phyloP scores from a whole-genome alignment of 2,329 filamentous ascomycete genomes.

The Thelonectria discophora region DNA sequence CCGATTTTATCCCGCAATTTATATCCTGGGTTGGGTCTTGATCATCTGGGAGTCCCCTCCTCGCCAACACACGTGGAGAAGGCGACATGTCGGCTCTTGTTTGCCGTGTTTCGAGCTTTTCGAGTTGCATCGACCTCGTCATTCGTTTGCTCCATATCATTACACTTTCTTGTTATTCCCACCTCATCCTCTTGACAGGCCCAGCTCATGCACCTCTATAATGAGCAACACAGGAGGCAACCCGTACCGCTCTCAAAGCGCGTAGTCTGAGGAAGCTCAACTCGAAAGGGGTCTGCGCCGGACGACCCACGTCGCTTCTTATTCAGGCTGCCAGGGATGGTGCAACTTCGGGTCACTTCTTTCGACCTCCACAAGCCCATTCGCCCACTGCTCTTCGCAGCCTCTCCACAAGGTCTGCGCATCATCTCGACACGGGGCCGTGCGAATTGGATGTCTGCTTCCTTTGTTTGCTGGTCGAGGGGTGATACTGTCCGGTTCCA shows the following conservation, averaged over 20 bases:
- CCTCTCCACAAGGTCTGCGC: slow-evolving; percentile 5
- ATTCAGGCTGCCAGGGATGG: slow-evolving; percentile 2
- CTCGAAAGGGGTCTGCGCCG: not conserved
- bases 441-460: slow-evolving; percentile 7
- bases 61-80: not conserved
- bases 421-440: slow-evolving; percentile 12
- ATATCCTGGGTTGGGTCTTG: too few species aligned
- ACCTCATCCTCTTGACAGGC: too few species aligned
- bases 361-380: not conserved
- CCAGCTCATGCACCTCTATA: too few species aligned
- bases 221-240: not conserved
- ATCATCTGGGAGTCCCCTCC: not conserved
- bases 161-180: too few species aligned
- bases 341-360: not conserved
- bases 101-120: not conserved
- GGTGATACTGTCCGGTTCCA: too few species aligned
- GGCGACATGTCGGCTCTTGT: not conserved
- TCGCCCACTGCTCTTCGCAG: not conserved
- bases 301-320: slow-evolving; percentile 3
- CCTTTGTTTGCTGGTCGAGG: not conserved
- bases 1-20: too few species aligned
- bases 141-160: too few species aligned
- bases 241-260: not conserved
- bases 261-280: slow-evolving; percentile 5
- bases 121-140: not conserved